Evolutionary conservation across 2,329 filamentous ascomycete species (phyloP).

Genomic region (Penicillium paneum): DNA sequence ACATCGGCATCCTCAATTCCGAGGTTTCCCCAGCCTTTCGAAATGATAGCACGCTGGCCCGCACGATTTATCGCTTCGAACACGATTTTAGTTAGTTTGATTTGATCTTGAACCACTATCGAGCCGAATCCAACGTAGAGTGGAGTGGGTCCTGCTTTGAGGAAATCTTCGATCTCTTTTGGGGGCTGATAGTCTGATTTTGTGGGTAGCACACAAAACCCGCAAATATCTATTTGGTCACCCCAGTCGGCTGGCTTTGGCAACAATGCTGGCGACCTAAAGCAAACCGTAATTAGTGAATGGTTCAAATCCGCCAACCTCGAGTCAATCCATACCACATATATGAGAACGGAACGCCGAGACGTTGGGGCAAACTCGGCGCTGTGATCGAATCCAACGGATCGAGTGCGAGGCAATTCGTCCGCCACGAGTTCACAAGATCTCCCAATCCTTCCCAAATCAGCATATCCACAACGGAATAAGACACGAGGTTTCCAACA

Average conservation of each 20-base stretch:
- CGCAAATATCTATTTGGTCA: conserved; percentile 66
- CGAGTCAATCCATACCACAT: conserved; percentile 61
- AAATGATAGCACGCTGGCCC: conserved; percentile 74
- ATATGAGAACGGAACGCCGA: conserved; percentile 82
- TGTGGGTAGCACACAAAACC: conserved; percentile 72
- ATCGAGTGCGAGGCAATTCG: conserved; percentile 70
- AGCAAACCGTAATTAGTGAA: conserved; percentile 1
- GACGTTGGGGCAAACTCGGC: conserved; percentile 70
- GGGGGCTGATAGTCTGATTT: conserved; percentile 65
- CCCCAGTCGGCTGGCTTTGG: conserved; percentile 76
- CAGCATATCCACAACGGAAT: conserved; percentile 83
- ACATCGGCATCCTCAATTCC: conserved; percentile 67
- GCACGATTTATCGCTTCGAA: conserved; percentile 66
- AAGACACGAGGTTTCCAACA: conserved; percentile 80
- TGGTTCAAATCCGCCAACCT: not conserved
- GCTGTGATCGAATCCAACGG: conserved; percentile 77
- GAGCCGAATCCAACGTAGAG: conserved; percentile 82
- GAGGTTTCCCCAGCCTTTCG: conserved; percentile 84
- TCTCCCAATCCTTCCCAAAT: conserved; percentile 92
- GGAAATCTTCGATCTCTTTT: conserved; percentile 62
- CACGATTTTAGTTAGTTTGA: conserved; percentile 66
- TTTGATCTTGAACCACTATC: conserved; percentile 75
- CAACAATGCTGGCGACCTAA: conserved; percentile 69
- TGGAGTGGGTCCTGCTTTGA: conserved; percentile 66
- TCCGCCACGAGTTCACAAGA: conserved; percentile 82